Evolutionary conservation across 495 filamentous ascomycete genomes (phyloP).

Genomic region (Daldinia childiae): DNA sequence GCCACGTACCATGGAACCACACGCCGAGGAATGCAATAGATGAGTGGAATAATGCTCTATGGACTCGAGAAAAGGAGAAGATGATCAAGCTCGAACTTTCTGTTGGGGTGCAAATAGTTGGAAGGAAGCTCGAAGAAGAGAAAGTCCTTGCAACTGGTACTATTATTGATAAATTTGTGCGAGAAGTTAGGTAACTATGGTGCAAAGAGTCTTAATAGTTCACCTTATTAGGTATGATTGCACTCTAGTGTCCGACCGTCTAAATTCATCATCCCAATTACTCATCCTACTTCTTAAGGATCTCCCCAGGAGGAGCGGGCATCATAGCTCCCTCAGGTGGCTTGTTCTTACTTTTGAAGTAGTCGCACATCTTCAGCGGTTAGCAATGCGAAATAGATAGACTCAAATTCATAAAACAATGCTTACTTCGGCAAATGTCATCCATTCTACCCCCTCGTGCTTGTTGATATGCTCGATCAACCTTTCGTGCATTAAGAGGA

Average conservation of each 20-base stretch:
- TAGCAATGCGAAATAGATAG: neutral
- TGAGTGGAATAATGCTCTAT: constrained; percentile 48
- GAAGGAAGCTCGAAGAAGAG: constrained; percentile 79
- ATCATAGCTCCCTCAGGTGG: constrained; percentile 72
- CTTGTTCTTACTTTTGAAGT: constrained; percentile 71
- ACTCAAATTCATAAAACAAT: neutral
- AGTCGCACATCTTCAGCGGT: constrained; percentile 59
- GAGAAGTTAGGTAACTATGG: no score
- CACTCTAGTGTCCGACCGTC: neutral
- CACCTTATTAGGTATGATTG: neutral
- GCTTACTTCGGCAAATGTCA: constrained; percentile 68
- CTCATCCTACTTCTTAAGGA: constrained; percentile 57
- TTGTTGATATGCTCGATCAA: constrained; percentile 76
- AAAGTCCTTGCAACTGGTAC: constrained; percentile 80
- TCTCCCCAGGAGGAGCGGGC: constrained; percentile 68
- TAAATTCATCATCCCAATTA: neutral
- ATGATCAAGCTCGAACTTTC: constrained; percentile 78
- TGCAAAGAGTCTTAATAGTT: neutral
- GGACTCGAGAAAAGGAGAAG: constrained; percentile 67
- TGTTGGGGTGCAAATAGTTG: constrained; percentile 80
- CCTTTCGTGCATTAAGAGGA: constrained; percentile 65
- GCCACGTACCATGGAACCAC: constrained; percentile 50
- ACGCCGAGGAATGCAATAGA: constrained; percentile 52
- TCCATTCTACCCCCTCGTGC: constrained; percentile 79
- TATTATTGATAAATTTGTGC: constrained; percentile 61